These are phyloP conservation scores for Epichloe coenophiala DNA, from an alignment of 2,329 filamentous ascomycete species.

Conservation along the genomic window DNA sequence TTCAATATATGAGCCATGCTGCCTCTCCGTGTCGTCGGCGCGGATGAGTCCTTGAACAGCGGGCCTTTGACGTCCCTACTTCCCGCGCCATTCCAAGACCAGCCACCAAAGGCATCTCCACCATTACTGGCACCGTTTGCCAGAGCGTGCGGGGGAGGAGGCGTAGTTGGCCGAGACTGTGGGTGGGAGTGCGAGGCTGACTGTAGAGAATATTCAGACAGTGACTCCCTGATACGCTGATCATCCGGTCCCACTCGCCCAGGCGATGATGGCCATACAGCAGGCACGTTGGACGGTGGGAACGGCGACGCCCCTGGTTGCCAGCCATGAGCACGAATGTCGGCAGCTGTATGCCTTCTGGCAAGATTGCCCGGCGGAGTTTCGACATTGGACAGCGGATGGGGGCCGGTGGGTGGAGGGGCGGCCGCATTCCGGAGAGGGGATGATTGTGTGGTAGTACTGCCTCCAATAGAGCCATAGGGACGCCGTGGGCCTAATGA, in stretches of 20 bases:
- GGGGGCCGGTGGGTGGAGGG: conserved; percentile 50
- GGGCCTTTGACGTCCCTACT: conserved; percentile 37
- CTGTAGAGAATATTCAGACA: conserved; percentile 41
- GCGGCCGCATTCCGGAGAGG: conserved; percentile 56
- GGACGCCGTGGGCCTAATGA: conserved; percentile 62
- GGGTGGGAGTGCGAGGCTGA: conserved; percentile 27
- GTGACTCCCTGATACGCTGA: conserved; percentile 41
- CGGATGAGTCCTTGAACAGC: conserved; percentile 39
- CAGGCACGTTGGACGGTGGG: conserved; percentile 42
- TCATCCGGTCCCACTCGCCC: conserved; percentile 36
- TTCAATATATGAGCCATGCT: conserved; percentile 54
- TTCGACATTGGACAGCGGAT: conserved; percentile 50
- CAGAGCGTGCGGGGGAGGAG: conserved; percentile 33
- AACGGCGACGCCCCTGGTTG: conserved; percentile 49
- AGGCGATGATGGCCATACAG: conserved; percentile 43
- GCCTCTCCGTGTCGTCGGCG: conserved; percentile 40
- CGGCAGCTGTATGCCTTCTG: conserved; percentile 84
- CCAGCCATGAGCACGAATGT: conserved; percentile 83
- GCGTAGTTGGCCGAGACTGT: conserved; percentile 39
- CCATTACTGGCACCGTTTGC: conserved; percentile 27
- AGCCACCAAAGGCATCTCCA: conserved; percentile 36
- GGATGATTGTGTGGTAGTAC: conserved; percentile 55
- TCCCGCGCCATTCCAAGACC: conserved; percentile 40
- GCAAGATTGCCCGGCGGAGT: conserved; percentile 56
- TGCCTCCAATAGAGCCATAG: conserved; percentile 76